phyloP scores from a whole-genome alignment of 2,329 filamentous ascomycete species.

The Pyrenochaeta sp. region DNA sequence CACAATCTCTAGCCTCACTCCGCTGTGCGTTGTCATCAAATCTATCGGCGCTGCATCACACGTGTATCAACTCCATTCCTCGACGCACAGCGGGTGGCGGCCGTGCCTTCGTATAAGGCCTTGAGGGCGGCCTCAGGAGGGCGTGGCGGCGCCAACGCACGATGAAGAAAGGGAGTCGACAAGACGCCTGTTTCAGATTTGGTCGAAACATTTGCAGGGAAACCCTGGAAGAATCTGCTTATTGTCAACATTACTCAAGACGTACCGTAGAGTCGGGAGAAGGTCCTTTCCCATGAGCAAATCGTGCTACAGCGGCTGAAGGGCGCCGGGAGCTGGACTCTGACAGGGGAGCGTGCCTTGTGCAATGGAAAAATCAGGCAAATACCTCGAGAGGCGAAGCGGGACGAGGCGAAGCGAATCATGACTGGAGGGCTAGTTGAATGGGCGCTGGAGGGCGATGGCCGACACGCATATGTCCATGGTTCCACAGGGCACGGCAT shows the following conservation, averaged over 20 bases:
- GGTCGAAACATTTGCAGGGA: neutral
- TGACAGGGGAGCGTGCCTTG: neutral
- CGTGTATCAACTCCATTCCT: neutral
- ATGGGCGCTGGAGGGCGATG: neutral
- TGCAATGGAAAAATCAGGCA: neutral
- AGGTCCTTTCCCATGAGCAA: neutral
- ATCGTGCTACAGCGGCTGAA: neutral
- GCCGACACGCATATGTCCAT: neutral
- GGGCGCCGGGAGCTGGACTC: neutral
- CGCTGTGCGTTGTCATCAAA: neutral
- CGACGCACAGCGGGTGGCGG: neutral
- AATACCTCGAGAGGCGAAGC: neutral
- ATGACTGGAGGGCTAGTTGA: neutral
- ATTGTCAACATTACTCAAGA: neutral
- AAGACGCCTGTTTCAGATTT: neutral
- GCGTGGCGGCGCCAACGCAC: neutral
- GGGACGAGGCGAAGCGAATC: neutral
- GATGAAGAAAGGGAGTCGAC: neutral
- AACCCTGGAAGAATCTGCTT: neutral
- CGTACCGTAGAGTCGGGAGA: neutral
- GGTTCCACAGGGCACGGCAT: constrained; percentile 1
- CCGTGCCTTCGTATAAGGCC: neutral
- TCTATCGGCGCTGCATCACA: neutral
- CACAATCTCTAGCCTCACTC: neutral
- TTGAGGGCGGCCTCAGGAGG: neutral